These are phyloP conservation scores for Paramecium sonneborni DNA, from an alignment of 73 alveolate genomes.

Conservation along the genomic window DNA sequence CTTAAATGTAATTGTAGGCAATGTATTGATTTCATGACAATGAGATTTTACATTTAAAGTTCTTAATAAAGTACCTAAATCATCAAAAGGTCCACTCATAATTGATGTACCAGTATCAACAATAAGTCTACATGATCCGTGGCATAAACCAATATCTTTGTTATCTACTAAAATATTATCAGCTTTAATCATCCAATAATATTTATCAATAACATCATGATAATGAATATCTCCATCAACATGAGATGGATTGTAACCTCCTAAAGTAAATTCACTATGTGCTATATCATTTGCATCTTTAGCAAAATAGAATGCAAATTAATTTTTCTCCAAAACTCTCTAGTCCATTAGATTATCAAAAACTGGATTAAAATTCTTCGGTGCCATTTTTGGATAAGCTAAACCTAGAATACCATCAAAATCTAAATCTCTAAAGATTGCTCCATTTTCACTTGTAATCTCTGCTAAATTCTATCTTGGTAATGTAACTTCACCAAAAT, in stretches of 20 bases:
- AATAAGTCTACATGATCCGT: conserved; percentile 76
- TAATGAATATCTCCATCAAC: conserved; percentile 74
- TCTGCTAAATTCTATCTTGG: conserved; percentile 73
- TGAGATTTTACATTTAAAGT: conserved; percentile 49
- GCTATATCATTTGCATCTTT: conserved; percentile 53
- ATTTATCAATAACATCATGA: conserved; percentile 76
- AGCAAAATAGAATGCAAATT: conserved; percentile 77
- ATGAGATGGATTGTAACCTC: conserved; percentile 70
- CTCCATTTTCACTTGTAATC: conserved; percentile 77
- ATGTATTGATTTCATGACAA: conserved; percentile 58
- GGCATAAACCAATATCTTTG: conserved; percentile 60
- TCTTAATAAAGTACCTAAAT: conserved; percentile 62
- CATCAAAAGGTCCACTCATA: conserved; percentile 79
- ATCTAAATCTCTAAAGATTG: conserved; percentile 70
- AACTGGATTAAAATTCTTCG: conserved; percentile 62
- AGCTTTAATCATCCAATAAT: conserved; percentile 81
- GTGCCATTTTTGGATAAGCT: conserved; percentile 80
- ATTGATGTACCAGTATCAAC: conserved; percentile 88
- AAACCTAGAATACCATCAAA: conserved; percentile 84
- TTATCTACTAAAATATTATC: conserved; percentile 77
- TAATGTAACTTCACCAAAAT: conserved; percentile 71
- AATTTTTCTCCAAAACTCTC: conserved; percentile 68
- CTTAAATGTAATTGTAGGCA: conserved; percentile 69
- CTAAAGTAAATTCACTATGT: conserved; percentile 76
- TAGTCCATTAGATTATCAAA: conserved; percentile 72